Conservation (phyloP, 2,329 filamentous ascomycete genomes). For the Colletotrichum orchidophilum region DNA sequence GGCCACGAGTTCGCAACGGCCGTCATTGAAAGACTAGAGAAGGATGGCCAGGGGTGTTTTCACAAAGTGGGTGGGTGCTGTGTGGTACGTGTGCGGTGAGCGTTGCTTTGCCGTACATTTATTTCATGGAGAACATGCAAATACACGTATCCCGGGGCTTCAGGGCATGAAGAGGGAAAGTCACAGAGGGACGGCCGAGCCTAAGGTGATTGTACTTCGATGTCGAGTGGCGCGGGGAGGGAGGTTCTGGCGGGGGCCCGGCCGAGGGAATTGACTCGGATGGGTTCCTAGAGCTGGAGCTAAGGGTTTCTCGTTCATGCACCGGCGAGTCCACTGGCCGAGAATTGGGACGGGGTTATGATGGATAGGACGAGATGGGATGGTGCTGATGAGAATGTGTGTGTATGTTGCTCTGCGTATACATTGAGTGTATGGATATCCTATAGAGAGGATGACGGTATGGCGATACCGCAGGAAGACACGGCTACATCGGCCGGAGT, state of each 20-base stretch:
- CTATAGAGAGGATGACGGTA: not conserved
- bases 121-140: slow-evolving; percentile 18
- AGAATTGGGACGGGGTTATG: slow-evolving; percentile 4
- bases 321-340: slow-evolving; percentile 14
- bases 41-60: not conserved
- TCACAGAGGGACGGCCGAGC: slow-evolving; percentile 2
- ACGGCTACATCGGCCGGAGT: not conserved
- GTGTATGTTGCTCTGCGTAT: not conserved
- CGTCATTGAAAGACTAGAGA: slow-evolving; percentile 10
- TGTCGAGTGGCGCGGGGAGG: slow-evolving; percentile 19
- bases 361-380: not conserved
- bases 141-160: slow-evolving; percentile 25
- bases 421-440: not conserved
- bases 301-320: slow-evolving; percentile 29
- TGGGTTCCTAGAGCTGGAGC: slow-evolving; percentile 23
- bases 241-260: slow-evolving; percentile 12
- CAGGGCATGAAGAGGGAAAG: slow-evolving; percentile 15
- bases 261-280: slow-evolving; percentile 13
- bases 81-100: not conserved
- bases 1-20: slow-evolving; percentile 8
- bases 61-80: not conserved
- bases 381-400: not conserved
- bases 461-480: not conserved
- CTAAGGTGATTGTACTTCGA: not conserved
- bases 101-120: slow-evolving; percentile 13